phyloP scores from a whole-genome alignment of 306 rosid species.

The Acacia confusa region DNA sequence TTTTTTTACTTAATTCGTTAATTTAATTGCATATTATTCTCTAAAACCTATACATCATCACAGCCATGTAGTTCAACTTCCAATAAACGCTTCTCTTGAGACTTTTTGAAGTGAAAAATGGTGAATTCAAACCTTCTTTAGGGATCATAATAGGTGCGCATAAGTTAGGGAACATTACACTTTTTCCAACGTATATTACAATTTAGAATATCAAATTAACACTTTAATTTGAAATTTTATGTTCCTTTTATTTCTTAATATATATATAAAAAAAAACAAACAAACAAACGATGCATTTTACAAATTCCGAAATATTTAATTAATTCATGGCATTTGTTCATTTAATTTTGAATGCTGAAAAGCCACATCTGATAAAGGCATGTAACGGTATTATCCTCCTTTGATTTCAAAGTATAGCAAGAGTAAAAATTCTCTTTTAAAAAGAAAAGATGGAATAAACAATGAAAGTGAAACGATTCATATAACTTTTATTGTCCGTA shows the following conservation, averaged over 20 bases:
- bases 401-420: not conserved
- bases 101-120: no score
- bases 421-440: not conserved
- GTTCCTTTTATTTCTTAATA: not conserved
- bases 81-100: no score
- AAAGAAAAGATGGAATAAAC: not conserved
- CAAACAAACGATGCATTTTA: not conserved
- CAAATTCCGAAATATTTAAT: not conserved
- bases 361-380: not conserved
- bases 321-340: not conserved
- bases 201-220: not conserved
- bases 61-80: no score
- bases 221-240: slow-evolving; percentile 10
- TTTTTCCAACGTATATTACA: not conserved
- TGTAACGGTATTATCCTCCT: not conserved
- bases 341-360: not conserved
- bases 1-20: not conserved
- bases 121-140: no score
- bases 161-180: no score
- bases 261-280: no score
- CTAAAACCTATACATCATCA: not conserved
- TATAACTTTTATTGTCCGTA: not conserved
- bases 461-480: not conserved
- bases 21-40: not conserved
- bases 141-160: no score